Base-by-base conservation (phyloP, 208 protist genomes). In the Trypanosoma platydactyli region DNA sequence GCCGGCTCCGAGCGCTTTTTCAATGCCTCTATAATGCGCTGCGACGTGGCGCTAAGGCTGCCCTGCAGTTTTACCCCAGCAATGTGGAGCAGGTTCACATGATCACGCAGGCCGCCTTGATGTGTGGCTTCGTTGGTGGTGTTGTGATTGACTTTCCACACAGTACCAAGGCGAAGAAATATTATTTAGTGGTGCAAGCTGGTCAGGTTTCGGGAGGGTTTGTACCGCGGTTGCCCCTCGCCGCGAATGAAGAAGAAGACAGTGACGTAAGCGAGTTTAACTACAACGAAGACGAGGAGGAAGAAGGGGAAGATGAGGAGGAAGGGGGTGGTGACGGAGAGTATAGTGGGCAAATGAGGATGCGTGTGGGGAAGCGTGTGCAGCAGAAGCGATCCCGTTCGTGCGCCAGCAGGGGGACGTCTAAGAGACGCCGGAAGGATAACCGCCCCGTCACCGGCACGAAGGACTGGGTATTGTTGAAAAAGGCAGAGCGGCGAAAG, bases 11-110 rank as follows among this genome's bases (percentile, higher is more conserved):
- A 52, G 75, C 76, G 1, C 97, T 99, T 64, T 99, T 99, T 79
- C 81, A 94, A 48, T 96, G 89, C 25, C 87, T 99, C 16, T 99
- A 99, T 82, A 89, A 90, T 42, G 81, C 81, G n/a, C 89, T 99
- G 3, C 80, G 82, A 35, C 82, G 83, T 53, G 94, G 94, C 18
- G 87, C 89, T 13, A 84, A 97, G 71, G 97, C 97, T 0, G 97
- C 98, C 5, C 84, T 99, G 13, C 97, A 99, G 86, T 98, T 99
- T 65, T 99, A 99, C 77, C 98, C 98, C 1, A 97, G 98, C 70
- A 89, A 78, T 52, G 68, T 92, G 0, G 71, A 96, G 53, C 97
- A 99, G 80, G 86, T 99, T 12, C 86, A 99, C 65, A 82, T 99
- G 64, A 98, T 99, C 49, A 98, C 97, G 6, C 67, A 79, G 16